phyloP scores from a whole-genome alignment of 371 early-diverging fungal genomes.

The Fennellomyces sp. region DNA sequence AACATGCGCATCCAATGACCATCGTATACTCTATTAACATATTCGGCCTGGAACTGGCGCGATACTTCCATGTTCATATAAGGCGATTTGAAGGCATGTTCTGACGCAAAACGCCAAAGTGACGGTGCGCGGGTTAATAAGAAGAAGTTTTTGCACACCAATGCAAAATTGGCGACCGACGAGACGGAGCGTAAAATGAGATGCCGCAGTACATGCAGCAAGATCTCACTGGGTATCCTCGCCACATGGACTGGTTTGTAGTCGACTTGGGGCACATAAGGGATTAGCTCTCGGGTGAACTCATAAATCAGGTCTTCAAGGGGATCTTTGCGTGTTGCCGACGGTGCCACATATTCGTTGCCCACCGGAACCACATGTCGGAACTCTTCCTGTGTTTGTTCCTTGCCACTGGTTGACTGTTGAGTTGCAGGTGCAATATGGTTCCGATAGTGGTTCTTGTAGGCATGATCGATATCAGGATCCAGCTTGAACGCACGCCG shows the following conservation, averaged over 20 bases:
- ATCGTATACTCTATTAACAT: conserved; percentile 29
- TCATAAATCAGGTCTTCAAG: conserved; percentile 29
- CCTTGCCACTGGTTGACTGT: conserved; percentile 7
- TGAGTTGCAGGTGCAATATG: conserved; percentile 20
- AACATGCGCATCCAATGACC: conserved; percentile 58
- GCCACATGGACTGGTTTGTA: conserved; percentile 43
- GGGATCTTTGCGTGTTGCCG: conserved; percentile 25
- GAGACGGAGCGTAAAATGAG: conserved; percentile 48
- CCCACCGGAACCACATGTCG: conserved; percentile 42
- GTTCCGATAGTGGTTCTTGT: conserved; percentile 40
- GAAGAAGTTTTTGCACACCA: conserved; percentile 61
- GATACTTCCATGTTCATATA: conserved; percentile 31
- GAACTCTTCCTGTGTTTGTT: conserved; percentile 19
- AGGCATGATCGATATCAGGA: conserved; percentile 48
- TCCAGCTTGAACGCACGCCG: conserved; percentile 57
- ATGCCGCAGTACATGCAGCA: conserved; percentile 35
- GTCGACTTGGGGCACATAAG: conserved; percentile 36
- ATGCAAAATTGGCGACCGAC: conserved; percentile 47
- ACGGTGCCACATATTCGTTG: conserved; percentile 37
- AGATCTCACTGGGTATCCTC: conserved; percentile 47
- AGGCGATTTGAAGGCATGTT: conserved; percentile 40
- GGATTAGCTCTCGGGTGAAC: conserved; percentile 20
- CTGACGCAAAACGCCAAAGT: conserved; percentile 63
- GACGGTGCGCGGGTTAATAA: conserved; percentile 47
- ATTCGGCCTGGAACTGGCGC: conserved; percentile 12